Conservation (phyloP, 139 green algal genomes). For the Asterochloris erici region DNA sequence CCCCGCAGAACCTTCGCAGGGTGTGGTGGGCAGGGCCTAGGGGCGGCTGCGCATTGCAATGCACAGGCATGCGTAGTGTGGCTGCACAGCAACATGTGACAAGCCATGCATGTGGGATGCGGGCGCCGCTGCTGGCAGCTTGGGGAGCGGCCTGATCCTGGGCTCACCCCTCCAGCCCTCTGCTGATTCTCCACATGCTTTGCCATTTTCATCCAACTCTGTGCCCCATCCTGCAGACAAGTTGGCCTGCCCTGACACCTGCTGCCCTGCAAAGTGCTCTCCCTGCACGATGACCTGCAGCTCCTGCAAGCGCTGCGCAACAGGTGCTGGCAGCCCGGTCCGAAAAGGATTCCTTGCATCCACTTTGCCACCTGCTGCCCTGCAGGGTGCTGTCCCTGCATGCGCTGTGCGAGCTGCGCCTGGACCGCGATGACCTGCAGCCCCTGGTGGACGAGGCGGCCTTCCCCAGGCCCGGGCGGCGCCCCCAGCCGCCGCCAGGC, state of each 20-base stretch:
- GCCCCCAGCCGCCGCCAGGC: neutral
- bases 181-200: no score
- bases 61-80: no score
- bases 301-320: neutral
- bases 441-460: constrained; percentile 3
- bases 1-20: no score
- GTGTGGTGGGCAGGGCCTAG: no score
- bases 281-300: neutral
- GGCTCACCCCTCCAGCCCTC: no score
- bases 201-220: no score
- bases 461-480: neutral
- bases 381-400: constrained; percentile 24
- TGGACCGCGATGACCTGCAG: constrained; percentile 23
- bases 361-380: neutral
- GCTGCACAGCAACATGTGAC: no score
- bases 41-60: no score
- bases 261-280: neutral
- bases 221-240: neutral
- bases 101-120: no score
- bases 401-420: constrained; percentile 25
- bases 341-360: no score
- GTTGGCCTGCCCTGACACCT: neutral
- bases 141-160: no score
- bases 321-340: neutral
- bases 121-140: no score